A percentile compares a stretch with the other conserved stretches of the same genome.
Conservation (phyloP, 2,329 filamentous ascomycete genomes). For the Xylariales sp. region DNA sequence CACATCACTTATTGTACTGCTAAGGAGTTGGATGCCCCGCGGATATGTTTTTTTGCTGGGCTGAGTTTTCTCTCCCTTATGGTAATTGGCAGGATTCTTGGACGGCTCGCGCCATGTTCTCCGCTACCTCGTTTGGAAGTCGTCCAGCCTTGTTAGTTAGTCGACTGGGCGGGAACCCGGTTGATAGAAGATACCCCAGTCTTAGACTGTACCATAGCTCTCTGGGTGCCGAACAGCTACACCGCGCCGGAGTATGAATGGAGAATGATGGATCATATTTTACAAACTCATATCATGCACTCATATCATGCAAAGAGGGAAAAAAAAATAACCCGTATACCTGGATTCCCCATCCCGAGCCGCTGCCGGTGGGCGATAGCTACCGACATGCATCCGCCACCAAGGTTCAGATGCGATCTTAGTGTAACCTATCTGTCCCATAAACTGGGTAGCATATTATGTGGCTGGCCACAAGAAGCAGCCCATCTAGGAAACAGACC, state of each 20-base stretch:
- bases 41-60: background rate
- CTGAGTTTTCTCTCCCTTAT: slow-evolving; percentile 12
- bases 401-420: too few relatives aligned
- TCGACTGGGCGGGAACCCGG: slow-evolving; percentile 28
- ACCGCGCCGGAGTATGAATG: slow-evolving; percentile 1
- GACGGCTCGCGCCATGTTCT: slow-evolving; percentile 13
- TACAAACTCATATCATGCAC: too few relatives aligned
- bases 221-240: slow-evolving; percentile 2
- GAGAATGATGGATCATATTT: slow-evolving; percentile 5
- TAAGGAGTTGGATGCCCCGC: slow-evolving; percentile 15
- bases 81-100: slow-evolving; percentile 17
- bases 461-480: too few relatives aligned
- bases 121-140: slow-evolving; percentile 19
- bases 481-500: too few relatives aligned
- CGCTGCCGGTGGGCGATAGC: too few relatives aligned
- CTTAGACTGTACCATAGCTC: slow-evolving; percentile 30
- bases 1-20: slow-evolving; percentile 22
- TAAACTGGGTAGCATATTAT: too few relatives aligned
- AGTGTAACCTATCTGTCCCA: too few relatives aligned
- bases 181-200: slow-evolving; percentile 30
- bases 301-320: background rate
- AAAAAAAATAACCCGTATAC: too few relatives aligned
- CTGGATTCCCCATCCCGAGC: too few relatives aligned
- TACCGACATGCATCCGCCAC: too few relatives aligned
- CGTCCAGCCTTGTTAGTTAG: slow-evolving; percentile 22